These are phyloP conservation scores for Cyberlindnera sargentensis DNA, from an alignment of 805 yeast species.

Conservation along the genomic window DNA sequence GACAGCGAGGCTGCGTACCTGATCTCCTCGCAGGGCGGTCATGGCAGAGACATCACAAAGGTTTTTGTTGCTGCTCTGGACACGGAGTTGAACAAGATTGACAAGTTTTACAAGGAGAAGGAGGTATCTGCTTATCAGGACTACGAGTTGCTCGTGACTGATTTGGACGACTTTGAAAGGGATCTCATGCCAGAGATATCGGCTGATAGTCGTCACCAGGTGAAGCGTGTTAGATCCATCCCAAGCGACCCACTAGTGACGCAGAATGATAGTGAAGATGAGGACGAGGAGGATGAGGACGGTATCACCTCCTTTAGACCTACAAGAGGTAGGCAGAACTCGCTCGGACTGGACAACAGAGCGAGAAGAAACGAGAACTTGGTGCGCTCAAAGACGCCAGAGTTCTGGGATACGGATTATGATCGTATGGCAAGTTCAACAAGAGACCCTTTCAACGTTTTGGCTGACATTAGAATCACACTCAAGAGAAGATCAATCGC, in stretches of 20 bases:
- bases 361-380: slow-evolving; percentile 11
- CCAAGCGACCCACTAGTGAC: slow-evolving; percentile 5
- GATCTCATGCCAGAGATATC: slow-evolving; percentile 9
- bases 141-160: slow-evolving; percentile 51
- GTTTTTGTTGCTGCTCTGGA: slow-evolving; percentile 71
- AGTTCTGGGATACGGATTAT: slow-evolving; percentile 20
- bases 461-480: slow-evolving; percentile 39
- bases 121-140: slow-evolving; percentile 50
- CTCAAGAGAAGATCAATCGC: slow-evolving; percentile 60
- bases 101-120: slow-evolving; percentile 62
- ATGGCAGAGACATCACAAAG: slow-evolving; percentile 38
- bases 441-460: slow-evolving; percentile 17
- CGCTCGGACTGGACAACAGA: slow-evolving; percentile 15
- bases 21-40: slow-evolving; percentile 25
- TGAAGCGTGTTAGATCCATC: slow-evolving; percentile 6
- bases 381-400: slow-evolving; percentile 19
- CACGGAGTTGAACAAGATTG: slow-evolving; percentile 68
- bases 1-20: slow-evolving; percentile 21
- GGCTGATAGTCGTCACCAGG: slow-evolving; percentile 6
- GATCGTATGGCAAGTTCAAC: slow-evolving; percentile 9
- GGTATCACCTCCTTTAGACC: slow-evolving; percentile 10
- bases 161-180: slow-evolving; percentile 53
- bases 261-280: slow-evolving; percentile 21
- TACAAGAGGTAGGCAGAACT: slow-evolving; percentile 15
- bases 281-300: slow-evolving; percentile 25